phyloP scores from a whole-genome alignment of 1,284 basidiomycete genomes.

The Heterobasidion occidentale region DNA sequence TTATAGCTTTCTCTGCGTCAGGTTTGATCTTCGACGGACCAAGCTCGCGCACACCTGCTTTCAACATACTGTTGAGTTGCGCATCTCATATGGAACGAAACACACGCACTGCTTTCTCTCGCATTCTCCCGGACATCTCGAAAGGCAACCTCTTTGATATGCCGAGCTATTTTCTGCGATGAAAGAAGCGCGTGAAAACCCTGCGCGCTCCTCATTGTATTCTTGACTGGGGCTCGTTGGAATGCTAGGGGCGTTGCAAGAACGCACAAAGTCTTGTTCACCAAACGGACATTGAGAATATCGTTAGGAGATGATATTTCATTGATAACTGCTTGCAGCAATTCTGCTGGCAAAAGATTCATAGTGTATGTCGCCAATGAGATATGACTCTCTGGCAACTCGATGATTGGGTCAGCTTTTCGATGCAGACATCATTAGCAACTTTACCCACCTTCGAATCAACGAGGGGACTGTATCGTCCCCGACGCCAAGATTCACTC shows the following conservation, averaged over 20 bases:
- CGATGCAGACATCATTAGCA: background rate
- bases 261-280: slow-evolving; percentile 9
- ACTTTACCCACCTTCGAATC: too few relatives aligned
- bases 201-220: slow-evolving; percentile 3
- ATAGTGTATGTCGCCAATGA: background rate
- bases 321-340: slow-evolving; percentile 11
- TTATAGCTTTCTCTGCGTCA: background rate
- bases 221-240: slow-evolving; percentile 7
- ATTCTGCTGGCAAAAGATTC: slow-evolving; percentile 7
- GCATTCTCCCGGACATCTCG: background rate
- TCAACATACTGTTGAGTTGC: background rate
- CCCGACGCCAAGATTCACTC: background rate
- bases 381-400: background rate
- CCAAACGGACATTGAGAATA: slow-evolving; percentile 10
- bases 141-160: slow-evolving; percentile 6
- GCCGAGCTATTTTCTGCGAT: slow-evolving; percentile 5
- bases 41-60: background rate
- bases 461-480: too few relatives aligned
- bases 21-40: background rate
- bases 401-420: too few relatives aligned
- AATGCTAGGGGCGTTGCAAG: slow-evolving; percentile 13
- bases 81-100: background rate
- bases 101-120: too few relatives aligned
- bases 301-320: slow-evolving; percentile 7
- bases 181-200: slow-evolving; percentile 6